phyloP scores from a whole-genome alignment of 108 stramenopile genomes.

The Cyclotella choctawhatcheeana region DNA sequence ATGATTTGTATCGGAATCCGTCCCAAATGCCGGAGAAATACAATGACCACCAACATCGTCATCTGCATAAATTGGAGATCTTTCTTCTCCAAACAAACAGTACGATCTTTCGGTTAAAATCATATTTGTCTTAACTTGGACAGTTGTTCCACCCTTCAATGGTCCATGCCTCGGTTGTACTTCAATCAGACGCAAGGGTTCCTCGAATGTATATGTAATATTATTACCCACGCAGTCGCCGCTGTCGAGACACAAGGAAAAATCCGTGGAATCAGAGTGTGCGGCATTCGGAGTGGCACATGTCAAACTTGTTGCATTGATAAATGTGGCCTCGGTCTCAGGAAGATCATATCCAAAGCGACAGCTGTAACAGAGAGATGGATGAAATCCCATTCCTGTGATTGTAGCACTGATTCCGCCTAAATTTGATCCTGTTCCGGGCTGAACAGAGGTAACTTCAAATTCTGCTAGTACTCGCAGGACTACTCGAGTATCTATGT shows the following conservation, averaged over 20 bases:
- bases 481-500: conserved; percentile 7
- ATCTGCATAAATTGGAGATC: conserved; percentile 2
- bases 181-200: conserved; percentile 21
- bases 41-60: conserved; percentile 6
- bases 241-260: conserved; percentile 21
- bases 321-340: conserved; percentile 13
- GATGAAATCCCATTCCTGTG: conserved; percentile 22
- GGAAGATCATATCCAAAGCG: conserved; percentile 20
- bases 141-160: conserved; percentile 21
- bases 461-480: conserved; percentile 20
- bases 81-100: conserved; percentile 30
- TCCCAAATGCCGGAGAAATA: conserved; percentile 10
- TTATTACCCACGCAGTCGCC: conserved; percentile 20
- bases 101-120: background rate
- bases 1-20: background rate
- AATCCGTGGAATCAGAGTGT: conserved; percentile 3
- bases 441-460: conserved; percentile 13
- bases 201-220: conserved; percentile 10
- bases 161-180: conserved; percentile 30
- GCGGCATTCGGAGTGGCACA: conserved; percentile 3
- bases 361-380: conserved; percentile 19
- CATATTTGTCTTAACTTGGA: conserved; percentile 23
- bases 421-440: conserved; percentile 20
- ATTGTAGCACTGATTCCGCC: conserved; percentile 21
- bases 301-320: conserved; percentile 8